These are phyloP conservation scores for Fusarium bulbicola DNA, from an alignment of 2,329 filamentous ascomycete species.

Conservation along the genomic window DNA sequence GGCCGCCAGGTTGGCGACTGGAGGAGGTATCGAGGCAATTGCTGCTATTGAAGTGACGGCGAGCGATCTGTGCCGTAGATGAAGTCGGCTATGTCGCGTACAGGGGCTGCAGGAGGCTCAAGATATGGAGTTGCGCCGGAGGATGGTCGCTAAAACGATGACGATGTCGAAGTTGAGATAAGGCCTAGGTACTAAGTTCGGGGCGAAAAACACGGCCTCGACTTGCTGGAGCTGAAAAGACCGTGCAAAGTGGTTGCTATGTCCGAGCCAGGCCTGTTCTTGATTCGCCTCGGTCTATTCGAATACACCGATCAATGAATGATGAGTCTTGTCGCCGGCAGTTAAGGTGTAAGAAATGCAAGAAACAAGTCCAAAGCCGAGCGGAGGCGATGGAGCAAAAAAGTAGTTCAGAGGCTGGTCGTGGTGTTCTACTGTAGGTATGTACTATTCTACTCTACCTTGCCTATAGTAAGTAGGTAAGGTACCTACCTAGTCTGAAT, in stretches of 20 bases:
- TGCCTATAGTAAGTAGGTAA: not conserved
- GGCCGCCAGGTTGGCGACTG: constrained; percentile 67
- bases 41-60: constrained; percentile 5
- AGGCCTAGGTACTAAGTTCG: constrained; percentile 3
- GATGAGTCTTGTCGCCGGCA: not conserved
- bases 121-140: constrained; percentile 8
- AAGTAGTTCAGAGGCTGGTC: constrained; percentile 17
- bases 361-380: constrained; percentile 21
- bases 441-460: no score
- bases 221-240: constrained; percentile 26
- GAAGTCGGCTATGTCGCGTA: constrained; percentile 8
- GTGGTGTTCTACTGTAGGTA: constrained; percentile 5
- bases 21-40: constrained; percentile 31
- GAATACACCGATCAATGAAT: constrained; percentile 11
- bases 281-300: constrained; percentile 5
- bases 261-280: not conserved
- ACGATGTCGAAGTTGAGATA: constrained; percentile 34
- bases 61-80: constrained; percentile 12
- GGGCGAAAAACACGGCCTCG: constrained; percentile 30
- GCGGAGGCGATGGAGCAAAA: constrained; percentile 36
- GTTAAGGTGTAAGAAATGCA: not conserved
- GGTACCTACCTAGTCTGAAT: constrained; percentile 1
- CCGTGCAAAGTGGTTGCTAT: constrained; percentile 15
- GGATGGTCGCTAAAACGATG: constrained; percentile 27
- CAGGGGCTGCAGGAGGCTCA: not conserved